Base-by-base conservation (phyloP, 495 filamentous ascomycete genomes). In the Amniculicola lignicola region DNA sequence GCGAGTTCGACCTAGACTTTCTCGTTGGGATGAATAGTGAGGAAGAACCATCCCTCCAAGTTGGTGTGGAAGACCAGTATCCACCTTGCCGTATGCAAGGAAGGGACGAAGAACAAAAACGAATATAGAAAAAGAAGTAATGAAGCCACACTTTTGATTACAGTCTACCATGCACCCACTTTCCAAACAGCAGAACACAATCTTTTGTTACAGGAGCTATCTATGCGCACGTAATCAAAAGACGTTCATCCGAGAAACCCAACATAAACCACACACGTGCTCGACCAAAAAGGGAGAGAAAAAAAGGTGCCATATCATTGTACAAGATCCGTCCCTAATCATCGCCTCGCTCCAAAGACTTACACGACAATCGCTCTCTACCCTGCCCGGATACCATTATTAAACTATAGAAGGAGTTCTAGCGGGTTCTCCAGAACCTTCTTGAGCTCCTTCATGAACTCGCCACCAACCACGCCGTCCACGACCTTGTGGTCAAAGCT, bases 401-500 rank as follows among this genome's bases (percentile, higher is more conserved):
- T 40, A 39, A n/a, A 51, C 47, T 85, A 99, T 68, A 99, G 80
- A 66, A 97, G 75, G 62, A 99, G 77, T 75, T 95, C 90, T 51
- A 99, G 77, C 44, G 94, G 94, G 78, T 93, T 95, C 82, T 99
- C 94, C 28, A 97, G 78, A 47, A 91, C 85, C 82, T 90, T 91
- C 86, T 97, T 97, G 72, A 99, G 77, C 79, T 94, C 94, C 71
- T 81, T 80, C 74, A 99, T 89, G 85, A 91, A 99, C 74, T 99
- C 94, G 24, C 85, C 94, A 69, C 93, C 94, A 41, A 97, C 92
- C 35, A 93, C 94, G 50, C 93, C 93, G 66, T 89, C 85, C 24
- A 89, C 81, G 36, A 96, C 90, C 78, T 91, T 92, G 81, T 99
- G 94, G 76, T 99, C 94, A 71, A 99, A 99, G 80, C 87, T 92